Evolutionary conservation across 169 alveolate species (phyloP), one percentile per base, ranked within the genome.

Genomic region (Eimeria necatrix): DNA sequence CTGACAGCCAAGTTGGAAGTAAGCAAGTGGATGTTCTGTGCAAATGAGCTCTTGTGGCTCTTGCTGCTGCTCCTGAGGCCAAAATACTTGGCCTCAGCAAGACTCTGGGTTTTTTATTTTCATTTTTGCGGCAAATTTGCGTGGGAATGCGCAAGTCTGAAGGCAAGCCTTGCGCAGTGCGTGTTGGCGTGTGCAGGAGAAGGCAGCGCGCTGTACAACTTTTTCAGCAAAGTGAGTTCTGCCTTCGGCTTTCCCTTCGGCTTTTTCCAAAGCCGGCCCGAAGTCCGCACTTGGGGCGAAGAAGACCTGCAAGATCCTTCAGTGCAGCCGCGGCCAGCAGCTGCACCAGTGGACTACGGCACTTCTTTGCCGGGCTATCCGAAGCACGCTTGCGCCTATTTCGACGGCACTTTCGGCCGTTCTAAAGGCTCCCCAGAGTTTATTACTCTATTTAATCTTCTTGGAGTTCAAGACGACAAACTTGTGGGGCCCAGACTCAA

Each of bases 251-350:
- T 91, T 5, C 95, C 95, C 68, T n/a, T 85, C 46, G 59, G 41
- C 16, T 78, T 76, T 61, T 91, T 91, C 74, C 86, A 91, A 20
- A 78, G 92, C 49, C 80, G 91, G 48, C 91, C 83, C 10, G 74
- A 85, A 22, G 20, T 91, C 14, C 95, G 91, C 14, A 61, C 83
- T 10, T 91, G 92, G 91, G 95, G 92, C 32, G 91, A 20, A 2
- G 91, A 91, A 8, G 61, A 78, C 4, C 20, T 91, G 20, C 51
- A 61, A 7, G 95, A 91, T 18, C 95, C 95, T 41, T 56, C 74
- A 22, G 73, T 91, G 70, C 95, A 91, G 91, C 95, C 95, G 53
- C 49, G 76, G 76, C 51, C 91, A 2, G 52, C 6, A 10, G 32
- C 4, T 0, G 76, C 76, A 0, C 91, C 91, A 3, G 8, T 5